Base-by-base conservation (phyloP, 129 eudicot species). In the Flaveria ramosissima region DNA sequence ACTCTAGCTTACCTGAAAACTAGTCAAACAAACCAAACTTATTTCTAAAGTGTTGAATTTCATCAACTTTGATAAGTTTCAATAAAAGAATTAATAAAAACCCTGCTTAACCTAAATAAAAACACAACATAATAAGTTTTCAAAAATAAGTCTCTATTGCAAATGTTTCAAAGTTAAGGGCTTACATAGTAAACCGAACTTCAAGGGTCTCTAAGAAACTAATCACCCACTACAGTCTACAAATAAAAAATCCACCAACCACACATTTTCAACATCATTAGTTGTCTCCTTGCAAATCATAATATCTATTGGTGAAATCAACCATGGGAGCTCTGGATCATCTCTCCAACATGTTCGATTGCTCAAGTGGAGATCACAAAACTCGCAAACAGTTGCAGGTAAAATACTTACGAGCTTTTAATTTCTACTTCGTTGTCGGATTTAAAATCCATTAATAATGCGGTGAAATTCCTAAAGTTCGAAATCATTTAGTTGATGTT, bases 281-380 rank as follows among this genome's bases (percentile, higher is more conserved):
- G 8, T 12, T 67, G 11, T 77, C 27, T 68, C 13, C 17, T 45
- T 55, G 46, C 57, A 23, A 67, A 32, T 4, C 6, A 32, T 6
- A 32, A 32, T 32, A 32, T 32, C 39, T 6, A 32, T 4, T 32
- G 7, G 39, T 32, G 39, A 45, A 55, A 19, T n/a, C 12, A 16
- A 52, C 7, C 68, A 91, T 92, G 97, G 97, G 97, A 43, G 96
- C 84, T 78, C 67, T 92, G 39, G 97, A 89, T 78, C 95, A 89
- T 85, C 89, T 92, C 16, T 85, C 96, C 11, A 72, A 87, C 81
- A 79, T 84, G 19, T 89, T 89, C 67, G 91, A 92, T 75, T 92
- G 91, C 85, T 85, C 91, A 56, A 43, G 81, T 24, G 86, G 84
- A 71, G 48, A 70, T 14, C 20, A 70, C 71, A 55, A 71, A 42